Evolutionary conservation across 2,329 filamentous ascomycete genomes (phyloP).

Genomic region (Pochonia chlamydosporia): DNA sequence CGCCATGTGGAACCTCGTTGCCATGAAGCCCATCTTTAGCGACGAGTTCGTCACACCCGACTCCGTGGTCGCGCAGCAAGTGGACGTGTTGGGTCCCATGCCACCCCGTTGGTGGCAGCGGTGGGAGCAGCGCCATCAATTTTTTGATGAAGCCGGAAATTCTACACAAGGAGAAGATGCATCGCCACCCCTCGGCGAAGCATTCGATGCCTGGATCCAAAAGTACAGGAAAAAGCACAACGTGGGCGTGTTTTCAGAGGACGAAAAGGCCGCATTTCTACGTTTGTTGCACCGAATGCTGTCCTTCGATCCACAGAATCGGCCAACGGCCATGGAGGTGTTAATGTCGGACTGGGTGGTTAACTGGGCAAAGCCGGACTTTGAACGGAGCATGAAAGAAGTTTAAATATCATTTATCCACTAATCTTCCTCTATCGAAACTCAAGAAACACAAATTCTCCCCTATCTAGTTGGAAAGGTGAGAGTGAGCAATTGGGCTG

Average conservation of each 20-base stretch:
- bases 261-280: not conserved
- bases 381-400: too few species aligned
- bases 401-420: too few species aligned
- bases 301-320: not conserved
- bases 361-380: not conserved
- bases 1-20: conserved; percentile 29
- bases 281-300: not conserved
- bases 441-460: too few species aligned
- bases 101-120: not conserved
- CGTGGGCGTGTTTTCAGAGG: not conserved
- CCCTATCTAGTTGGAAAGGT: not conserved
- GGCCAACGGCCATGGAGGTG: not conserved
- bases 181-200: not conserved
- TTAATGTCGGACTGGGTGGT: not conserved
- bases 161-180: not conserved
- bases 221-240: not conserved
- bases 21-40: conserved; percentile 2
- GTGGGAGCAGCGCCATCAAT: not conserved
- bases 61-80: not conserved
- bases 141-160: not conserved
- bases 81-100: not conserved
- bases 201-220: not conserved
- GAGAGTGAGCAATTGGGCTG: conserved; percentile 4
- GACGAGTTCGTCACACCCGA: not conserved
- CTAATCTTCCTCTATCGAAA: too few species aligned